Evolutionary conservation across 495 filamentous ascomycete species (phyloP), one percentile per base, ranked within the genome.

Genomic region (Penicillium longicatenatum): DNA sequence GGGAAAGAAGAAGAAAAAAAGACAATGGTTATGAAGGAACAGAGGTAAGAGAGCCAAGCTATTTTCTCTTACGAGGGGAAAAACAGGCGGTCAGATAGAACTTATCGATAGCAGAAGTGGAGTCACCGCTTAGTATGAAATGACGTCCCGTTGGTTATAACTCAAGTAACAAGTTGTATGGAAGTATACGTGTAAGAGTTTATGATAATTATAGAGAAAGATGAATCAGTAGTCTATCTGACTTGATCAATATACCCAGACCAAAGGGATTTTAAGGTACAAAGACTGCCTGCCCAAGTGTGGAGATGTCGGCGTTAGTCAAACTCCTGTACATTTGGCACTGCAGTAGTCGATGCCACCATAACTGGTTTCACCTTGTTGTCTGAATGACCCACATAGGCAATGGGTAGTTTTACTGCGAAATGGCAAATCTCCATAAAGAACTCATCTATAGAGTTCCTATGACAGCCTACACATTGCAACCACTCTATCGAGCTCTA

Each of bases 281-380:
- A 48, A 24, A 29, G 26, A 26, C 26, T 37, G 14, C n/a, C 37
- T 54, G 60, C 60, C 60, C 50, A 62, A 58, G 21, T 54, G 60
- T 58, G 60, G 60, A 30, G 48, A 54, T 57, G 19, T 41, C 42
- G 45, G 39, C 14, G 56, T n/a, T 51, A 31, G 26, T 44, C 46
- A 43, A 44, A 26, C 31, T 21, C 31, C 24, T 37, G 19, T 50
- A 39, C 46, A 50, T 51, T 52, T 59, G 55, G 51, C 59, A 56
- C 52, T 44, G 52, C 52, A 60, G 22, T 47, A 56, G 41, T 46
- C 53, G n/a, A 16, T 31, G 53, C 42, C 52, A 51, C 31, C 52
- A 60, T 21, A 8, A 20, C 5, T 39, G 37, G 31, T 17, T 39
- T 39, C 16, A 39, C 3, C 37, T n/a, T 39, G 6, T 39, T 11